Evolutionary conservation across 1,284 basidiomycete genomes (phyloP).

Genomic region (Sphaerobolus stellatus): DNA sequence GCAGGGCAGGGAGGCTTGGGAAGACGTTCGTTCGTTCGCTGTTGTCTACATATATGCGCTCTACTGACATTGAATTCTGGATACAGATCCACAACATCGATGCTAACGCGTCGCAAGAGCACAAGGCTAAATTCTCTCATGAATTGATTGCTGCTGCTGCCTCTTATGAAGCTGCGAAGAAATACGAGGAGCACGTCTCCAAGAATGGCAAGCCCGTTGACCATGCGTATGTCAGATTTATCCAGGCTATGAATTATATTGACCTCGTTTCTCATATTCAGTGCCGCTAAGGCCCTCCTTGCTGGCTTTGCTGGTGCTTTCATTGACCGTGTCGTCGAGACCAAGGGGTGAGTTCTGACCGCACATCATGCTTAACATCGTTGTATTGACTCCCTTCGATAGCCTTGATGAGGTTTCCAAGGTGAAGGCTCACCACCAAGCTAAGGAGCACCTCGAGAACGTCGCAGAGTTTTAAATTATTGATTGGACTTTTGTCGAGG

Average conservation of each 20-base stretch:
- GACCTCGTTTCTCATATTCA: background rate
- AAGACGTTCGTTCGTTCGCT: too few species aligned
- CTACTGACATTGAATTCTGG: too few species aligned
- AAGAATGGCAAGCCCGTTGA: conserved; percentile 37
- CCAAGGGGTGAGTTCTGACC: conserved; percentile 37
- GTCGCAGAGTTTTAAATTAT: too few species aligned
- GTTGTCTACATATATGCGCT: too few species aligned
- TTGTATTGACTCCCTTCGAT: conserved; percentile 3
- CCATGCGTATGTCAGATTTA: conserved; percentile 33
- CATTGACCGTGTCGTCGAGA: conserved; percentile 46
- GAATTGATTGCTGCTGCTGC: conserved; percentile 53
- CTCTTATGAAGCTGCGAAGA: conserved; percentile 47
- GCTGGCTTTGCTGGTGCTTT: conserved; percentile 45
- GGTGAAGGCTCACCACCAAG: conserved; percentile 46
- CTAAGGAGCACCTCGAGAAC: conserved; percentile 10
- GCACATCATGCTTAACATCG: background rate
- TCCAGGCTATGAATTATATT: background rate
- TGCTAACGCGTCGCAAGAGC: too few species aligned
- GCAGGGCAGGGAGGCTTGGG: too few species aligned
- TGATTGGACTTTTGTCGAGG: background rate
- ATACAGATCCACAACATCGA: too few species aligned
- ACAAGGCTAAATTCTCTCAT: background rate
- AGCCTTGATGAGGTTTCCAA: conserved; percentile 41
- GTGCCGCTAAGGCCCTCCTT: conserved; percentile 25
- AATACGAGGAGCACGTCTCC: conserved; percentile 43